Evolutionary conservation across 176 grass and related monocot species (phyloP), one percentile per base, ranked within the genome.

Genomic region (Oryza glaberrima): DNA sequence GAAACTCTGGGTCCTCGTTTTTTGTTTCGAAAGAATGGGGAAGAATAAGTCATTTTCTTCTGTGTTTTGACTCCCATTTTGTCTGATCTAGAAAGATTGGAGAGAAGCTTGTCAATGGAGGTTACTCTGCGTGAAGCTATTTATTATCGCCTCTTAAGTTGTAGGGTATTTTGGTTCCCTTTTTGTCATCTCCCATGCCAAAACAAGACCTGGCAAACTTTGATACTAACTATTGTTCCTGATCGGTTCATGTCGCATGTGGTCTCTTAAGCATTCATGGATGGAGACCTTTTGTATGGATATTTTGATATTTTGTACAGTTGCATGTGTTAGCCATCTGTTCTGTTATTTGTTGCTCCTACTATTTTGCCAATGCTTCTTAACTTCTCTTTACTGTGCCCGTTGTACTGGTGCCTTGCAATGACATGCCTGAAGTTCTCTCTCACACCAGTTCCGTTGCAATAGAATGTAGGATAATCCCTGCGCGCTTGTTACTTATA

Each of bases 1-100:
- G 86, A 74, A 72, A 22, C 25, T 77, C 86, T 51, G 72, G 44
- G 47, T 49, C 48, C 35, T 32, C 12, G 1, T 67, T 86, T 87
- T 79, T 81, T 85, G 79, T 83, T 88, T 86, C 40, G 47, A 70
- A 83, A 89, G 86, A 45, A 52, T 75, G 77, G 44, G 35, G 35
- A 84, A 84, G 89, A 93, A 89, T 93, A 97, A 97, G 67, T 77
- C 67, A 34, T 90, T 89, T 89, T 88, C 34, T 76, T 85, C 79
- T 87, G 58, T n/a, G 47, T 70, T 67, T 71, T 76, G 75, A 80
- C 58, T 70, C 56, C 56, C 67, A 46, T 80, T 87, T 88, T 91
- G 77, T 90, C 76, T 83, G 47, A 52, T 77, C 78, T 81, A 70
- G 86, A 87, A 52, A 88, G 79, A 91, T 83, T 81, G 77, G 84